These are phyloP conservation scores for Raphanus hybrid DNA, from an alignment of 441 rosid genomes.

Conservation along the genomic window DNA sequence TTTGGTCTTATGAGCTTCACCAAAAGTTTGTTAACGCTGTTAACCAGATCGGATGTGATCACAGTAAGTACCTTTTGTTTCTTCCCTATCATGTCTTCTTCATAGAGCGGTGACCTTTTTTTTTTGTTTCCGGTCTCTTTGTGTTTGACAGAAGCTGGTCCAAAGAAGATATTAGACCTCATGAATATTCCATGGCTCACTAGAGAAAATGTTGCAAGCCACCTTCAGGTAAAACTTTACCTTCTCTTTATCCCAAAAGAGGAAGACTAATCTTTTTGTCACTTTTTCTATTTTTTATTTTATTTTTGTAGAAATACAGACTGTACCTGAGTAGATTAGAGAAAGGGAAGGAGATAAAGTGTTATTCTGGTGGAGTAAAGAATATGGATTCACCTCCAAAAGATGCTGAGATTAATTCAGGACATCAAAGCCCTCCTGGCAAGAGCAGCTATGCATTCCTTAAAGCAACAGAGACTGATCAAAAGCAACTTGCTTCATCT, in stretches of 20 bases:
- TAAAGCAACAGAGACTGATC: slow-evolving; percentile 50
- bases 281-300: not conserved
- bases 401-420: slow-evolving; percentile 52
- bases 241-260: not conserved
- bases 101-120: slow-evolving; percentile 44
- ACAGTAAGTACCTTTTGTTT: slow-evolving; percentile 56
- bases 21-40: slow-evolving; percentile 82
- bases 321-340: slow-evolving; percentile 88
- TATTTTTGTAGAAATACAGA: slow-evolving; percentile 82
- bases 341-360: slow-evolving; percentile 65
- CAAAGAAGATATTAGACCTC: slow-evolving; percentile 76
- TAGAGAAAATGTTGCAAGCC: slow-evolving; percentile 81
- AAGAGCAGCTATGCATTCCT: slow-evolving; percentile 48
- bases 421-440: slow-evolving; percentile 53
- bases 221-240: slow-evolving; percentile 61
- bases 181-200: slow-evolving; percentile 81
- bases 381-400: slow-evolving; percentile 58
- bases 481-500: slow-evolving; percentile 47
- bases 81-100: slow-evolving; percentile 16
- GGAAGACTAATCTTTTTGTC: not conserved
- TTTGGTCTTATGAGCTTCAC: slow-evolving; percentile 78
- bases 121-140: slow-evolving; percentile 36
- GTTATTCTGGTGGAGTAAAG: slow-evolving; percentile 55
- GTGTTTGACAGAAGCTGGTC: slow-evolving; percentile 80
- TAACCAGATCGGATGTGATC: slow-evolving; percentile 72